Conservation (phyloP, 768 basidiomycete genomes). For the Tephrocybe rancida region DNA sequence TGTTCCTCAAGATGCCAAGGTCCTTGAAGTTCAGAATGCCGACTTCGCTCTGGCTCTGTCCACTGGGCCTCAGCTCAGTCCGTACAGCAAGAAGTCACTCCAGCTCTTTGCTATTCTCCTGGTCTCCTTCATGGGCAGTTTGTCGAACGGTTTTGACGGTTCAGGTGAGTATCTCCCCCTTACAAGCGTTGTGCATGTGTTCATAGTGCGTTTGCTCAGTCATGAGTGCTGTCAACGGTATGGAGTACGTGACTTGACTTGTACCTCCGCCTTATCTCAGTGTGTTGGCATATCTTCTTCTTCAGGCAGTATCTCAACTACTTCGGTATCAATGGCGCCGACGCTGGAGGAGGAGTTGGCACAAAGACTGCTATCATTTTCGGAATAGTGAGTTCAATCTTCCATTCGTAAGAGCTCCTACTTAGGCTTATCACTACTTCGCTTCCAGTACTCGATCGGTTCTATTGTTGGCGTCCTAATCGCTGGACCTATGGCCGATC, state of each 20-base stretch:
- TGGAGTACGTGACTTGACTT: slow-evolving; percentile 35
- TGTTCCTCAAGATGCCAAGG: slow-evolving; percentile 21
- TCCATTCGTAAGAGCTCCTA: not conserved
- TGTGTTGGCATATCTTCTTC: slow-evolving; percentile 5
- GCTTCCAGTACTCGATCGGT: slow-evolving; percentile 43
- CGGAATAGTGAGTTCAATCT: slow-evolving; percentile 37
- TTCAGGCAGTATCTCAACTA: slow-evolving; percentile 41
- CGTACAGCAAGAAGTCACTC: slow-evolving; percentile 37
- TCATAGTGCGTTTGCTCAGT: slow-evolving; percentile 24
- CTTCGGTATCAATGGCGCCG: slow-evolving; percentile 39
- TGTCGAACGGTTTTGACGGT: slow-evolving; percentile 51
- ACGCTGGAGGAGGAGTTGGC: slow-evolving; percentile 45
- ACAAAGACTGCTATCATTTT: slow-evolving; percentile 46
- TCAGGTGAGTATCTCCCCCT: slow-evolving; percentile 32
- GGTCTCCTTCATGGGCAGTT: slow-evolving; percentile 46
- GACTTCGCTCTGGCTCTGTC: slow-evolving; percentile 48
- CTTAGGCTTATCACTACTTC: not conserved
- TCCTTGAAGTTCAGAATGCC: slow-evolving; percentile 35
- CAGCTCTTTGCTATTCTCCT: slow-evolving; percentile 43
- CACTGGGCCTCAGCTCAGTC: slow-evolving; percentile 42
- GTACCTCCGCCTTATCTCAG: not conserved
- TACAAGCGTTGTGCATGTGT: not conserved
- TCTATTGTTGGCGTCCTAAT: slow-evolving; percentile 38
- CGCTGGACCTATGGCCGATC: slow-evolving; percentile 44
- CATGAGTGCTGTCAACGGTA: slow-evolving; percentile 50